Evolutionary conservation across 1,139 yeast species (phyloP), one percentile per base, ranked within the genome.

Genomic region (Scheffersomyces cryptocercus): DNA sequence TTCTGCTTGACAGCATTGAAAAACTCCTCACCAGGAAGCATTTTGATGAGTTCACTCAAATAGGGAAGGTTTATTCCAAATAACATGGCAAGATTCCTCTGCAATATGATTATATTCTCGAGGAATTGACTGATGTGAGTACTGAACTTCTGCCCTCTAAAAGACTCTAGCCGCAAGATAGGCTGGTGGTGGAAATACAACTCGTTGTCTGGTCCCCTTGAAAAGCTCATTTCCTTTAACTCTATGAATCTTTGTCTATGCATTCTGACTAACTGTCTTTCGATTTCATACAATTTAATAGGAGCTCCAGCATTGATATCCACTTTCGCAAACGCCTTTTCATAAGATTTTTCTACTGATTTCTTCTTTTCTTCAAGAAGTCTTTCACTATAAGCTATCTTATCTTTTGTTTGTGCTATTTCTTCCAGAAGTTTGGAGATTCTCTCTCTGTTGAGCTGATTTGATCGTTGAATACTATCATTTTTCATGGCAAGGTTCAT

Each of bases 21-120:
- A 46, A 73, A 73, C 29, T 58, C 56, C 1, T 62, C 43, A 42
- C 64, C 65, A 1, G 79, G 80, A 5, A 74, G 50, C 14, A 59
- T 61, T 11, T 46, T 49, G 15, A 40, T 29, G 9, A 75, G 52
- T 37, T 70, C 71, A 1, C 51, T 53, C 20, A 73, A 51, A 45
- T 70, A 69, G 2, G 79, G 79, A 15, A 74, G 49, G 16, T 62
- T 52, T 3, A 56, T 42, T 9, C 53, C 51, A 46, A 73, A 65
- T 9, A 73, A 43, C 1, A 52, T 53, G 2, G 56, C 42, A 7
- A 74, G 46, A 10, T 62, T 64, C 5, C 49, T 39, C 48, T 72
- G 78, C n/a, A 72, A 50, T 11, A 47, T 51, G 14, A 75, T 71
- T 35, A 72, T 45, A 46, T 70, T 66, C 49, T 74, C 79, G 28